A percentile compares a stretch with the other conserved stretches of the same genome.
Conservation (phyloP, 768 basidiomycete species). For the Amanita thiersii region DNA sequence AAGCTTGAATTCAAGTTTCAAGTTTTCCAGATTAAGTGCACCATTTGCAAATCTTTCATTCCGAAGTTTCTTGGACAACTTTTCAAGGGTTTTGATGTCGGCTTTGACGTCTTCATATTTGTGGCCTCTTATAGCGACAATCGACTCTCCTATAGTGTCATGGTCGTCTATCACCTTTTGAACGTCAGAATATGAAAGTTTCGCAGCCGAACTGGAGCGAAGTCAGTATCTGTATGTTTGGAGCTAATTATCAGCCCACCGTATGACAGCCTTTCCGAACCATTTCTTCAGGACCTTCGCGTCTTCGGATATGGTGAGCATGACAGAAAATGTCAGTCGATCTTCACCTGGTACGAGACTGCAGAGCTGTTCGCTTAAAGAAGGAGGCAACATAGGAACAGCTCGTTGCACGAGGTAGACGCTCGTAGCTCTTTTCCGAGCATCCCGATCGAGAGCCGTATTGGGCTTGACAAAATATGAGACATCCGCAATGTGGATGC, state of each 20-base stretch:
- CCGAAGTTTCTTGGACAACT: constrained; percentile 66
- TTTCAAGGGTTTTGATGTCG: constrained; percentile 66
- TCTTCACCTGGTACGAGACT: constrained; percentile 85
- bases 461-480: constrained; percentile 93
- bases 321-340: constrained; percentile 82
- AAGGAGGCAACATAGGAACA: constrained; percentile 94
- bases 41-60: constrained; percentile 72
- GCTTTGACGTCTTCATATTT: constrained; percentile 52
- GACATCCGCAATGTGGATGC: constrained; percentile 95
- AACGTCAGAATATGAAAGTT: constrained; percentile 76
- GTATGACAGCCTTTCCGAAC: constrained; percentile 91
- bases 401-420: constrained; percentile 95
- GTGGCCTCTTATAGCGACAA: constrained; percentile 51
- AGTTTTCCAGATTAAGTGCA: constrained; percentile 61
- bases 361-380: constrained; percentile 89
- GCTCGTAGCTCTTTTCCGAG: constrained; percentile 92
- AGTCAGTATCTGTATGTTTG: constrained; percentile 5
- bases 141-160: constrained; percentile 39
- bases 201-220: constrained; percentile 65
- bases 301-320: constrained; percentile 81
- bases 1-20: constrained; percentile 67
- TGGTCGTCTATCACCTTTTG: constrained; percentile 78
- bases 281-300: constrained; percentile 80
- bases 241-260: constrained; percentile 35
- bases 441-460: constrained; percentile 96